These are phyloP conservation scores for Candida hispaniensis DNA, from an alignment of 805 yeast genomes.

Conservation along the genomic window DNA sequence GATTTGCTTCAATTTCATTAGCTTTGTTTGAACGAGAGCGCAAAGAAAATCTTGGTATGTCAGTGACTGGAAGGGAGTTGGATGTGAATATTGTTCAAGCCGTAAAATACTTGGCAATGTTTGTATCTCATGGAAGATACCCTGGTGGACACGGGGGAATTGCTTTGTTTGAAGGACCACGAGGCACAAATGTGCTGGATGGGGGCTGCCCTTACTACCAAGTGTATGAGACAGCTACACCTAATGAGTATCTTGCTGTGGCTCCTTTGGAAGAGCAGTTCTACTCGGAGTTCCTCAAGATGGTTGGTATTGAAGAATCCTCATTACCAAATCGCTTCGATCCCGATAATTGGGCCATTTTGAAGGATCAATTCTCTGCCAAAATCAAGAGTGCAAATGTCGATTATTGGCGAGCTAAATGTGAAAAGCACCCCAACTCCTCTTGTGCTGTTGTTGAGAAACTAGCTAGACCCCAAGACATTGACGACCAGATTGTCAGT, in stretches of 20 bases:
- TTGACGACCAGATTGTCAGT: constrained; percentile 15
- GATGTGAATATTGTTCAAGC: constrained; percentile 19
- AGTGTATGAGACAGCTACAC: constrained; percentile 18
- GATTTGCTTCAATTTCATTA: constrained; percentile 17
- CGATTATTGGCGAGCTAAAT: constrained; percentile 12
- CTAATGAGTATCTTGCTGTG: constrained; percentile 17
- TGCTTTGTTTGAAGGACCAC: constrained; percentile 11
- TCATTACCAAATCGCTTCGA: constrained; percentile 10
- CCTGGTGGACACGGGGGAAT: constrained; percentile 9
- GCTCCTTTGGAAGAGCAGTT: constrained; percentile 20
- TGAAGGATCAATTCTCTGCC: constrained; percentile 2
- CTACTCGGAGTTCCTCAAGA: constrained; percentile 15
- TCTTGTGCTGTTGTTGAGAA: constrained; percentile 11
- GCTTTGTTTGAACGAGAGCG: constrained; percentile 13
- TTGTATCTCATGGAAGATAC: constrained; percentile 16
- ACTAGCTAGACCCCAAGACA: constrained; percentile 6
- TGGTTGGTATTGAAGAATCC: constrained; percentile 14
- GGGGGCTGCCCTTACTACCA: constrained; percentile 19
- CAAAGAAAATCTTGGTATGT: constrained; percentile 4
- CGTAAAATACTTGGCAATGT: constrained; percentile 16
- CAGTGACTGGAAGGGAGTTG: constrained; percentile 15
- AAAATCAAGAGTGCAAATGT: constrained; percentile 1
- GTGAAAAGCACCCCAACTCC: constrained; percentile 13
- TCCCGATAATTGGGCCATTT: constrained; percentile 6
- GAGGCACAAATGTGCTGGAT: constrained; percentile 18